Conservation (phyloP, 1,284 basidiomycete species). For the Blastosporella zonata region DNA sequence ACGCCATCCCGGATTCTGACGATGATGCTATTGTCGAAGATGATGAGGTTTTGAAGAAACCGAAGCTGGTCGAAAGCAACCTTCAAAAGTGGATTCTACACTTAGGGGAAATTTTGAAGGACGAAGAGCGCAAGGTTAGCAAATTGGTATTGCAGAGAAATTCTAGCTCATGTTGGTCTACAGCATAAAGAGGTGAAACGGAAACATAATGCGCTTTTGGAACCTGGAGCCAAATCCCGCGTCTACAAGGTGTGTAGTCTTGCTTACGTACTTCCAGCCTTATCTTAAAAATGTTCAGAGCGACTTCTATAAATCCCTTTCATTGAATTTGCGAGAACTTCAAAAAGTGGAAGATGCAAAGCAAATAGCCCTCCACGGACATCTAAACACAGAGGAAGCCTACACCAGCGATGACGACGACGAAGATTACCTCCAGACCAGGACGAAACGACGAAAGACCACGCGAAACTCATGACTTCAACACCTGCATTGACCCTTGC, state of each 20-base stretch:
- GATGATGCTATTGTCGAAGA: conserved; percentile 57
- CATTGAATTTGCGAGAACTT: conserved; percentile 51
- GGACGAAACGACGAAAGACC: conserved; percentile 30
- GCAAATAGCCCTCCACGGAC: conserved; percentile 30
- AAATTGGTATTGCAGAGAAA: background rate
- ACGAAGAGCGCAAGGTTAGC: conserved; percentile 64
- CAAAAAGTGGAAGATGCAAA: conserved; percentile 55
- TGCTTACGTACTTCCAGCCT: background rate
- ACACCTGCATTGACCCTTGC: background rate
- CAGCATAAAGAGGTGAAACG: conserved; percentile 65
- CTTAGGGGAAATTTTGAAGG: conserved; percentile 51
- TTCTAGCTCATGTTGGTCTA: background rate
- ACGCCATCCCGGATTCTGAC: conserved; percentile 67
- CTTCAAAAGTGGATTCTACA: conserved; percentile 68
- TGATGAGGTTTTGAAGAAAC: conserved; percentile 30
- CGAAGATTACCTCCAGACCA: conserved; percentile 32
- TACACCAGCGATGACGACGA: conserved; percentile 33
- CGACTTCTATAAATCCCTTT: conserved; percentile 62
- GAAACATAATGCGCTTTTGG: conserved; percentile 42
- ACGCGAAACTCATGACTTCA: conserved; percentile 8
- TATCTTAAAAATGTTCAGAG: conserved; percentile 39
- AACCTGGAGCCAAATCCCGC: conserved; percentile 44
- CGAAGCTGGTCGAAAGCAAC: conserved; percentile 46
- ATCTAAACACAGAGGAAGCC: conserved; percentile 18
- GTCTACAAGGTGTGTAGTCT: conserved; percentile 49